A percentile compares a stretch with the other conserved stretches of the same genome.
Evolutionary conservation across 345 rosid genomes (phyloP).

Genomic region (Erucastrum elatum): DNA sequence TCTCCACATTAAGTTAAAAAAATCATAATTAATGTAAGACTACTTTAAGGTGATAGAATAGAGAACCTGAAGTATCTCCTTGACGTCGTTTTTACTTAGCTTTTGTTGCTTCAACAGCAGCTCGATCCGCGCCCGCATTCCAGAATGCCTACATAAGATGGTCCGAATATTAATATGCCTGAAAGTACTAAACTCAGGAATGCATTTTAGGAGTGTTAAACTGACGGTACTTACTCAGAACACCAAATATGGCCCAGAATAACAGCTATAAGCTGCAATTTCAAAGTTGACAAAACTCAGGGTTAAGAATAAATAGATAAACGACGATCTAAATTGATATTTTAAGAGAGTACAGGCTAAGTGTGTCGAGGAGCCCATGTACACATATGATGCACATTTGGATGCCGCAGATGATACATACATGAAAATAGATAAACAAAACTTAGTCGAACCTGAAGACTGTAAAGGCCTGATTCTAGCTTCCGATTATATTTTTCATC

Average conservation of each 20-base stretch:
- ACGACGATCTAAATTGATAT: background rate
- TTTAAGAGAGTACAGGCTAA: background rate
- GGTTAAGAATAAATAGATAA: background rate
- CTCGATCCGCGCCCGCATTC: conserved; percentile 83
- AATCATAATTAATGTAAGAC: background rate
- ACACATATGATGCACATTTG: background rate
- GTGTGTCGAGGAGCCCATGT: conserved; percentile 8
- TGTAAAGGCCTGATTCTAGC: conserved; percentile 95
- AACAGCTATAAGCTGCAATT: conserved; percentile 75
- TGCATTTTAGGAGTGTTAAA: background rate
- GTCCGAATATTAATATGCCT: background rate
- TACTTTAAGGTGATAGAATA: background rate
- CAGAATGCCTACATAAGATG: conserved; percentile 54
- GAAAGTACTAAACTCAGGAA: background rate
- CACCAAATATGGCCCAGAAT: conserved; percentile 95
- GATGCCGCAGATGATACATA: conserved; percentile 6
- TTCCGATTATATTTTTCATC: conserved; percentile 79
- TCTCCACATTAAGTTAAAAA: background rate
- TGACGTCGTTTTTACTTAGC: conserved; percentile 69
- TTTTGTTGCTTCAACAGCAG: conserved; percentile 88
- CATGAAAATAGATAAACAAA: conserved; percentile 4
- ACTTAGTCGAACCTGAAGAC: conserved; percentile 73
- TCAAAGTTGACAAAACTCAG: conserved; percentile 17
- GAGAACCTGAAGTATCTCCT: conserved; percentile 82
- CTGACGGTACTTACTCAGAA: conserved; percentile 71